These are phyloP conservation scores for Bjerkandera adusta DNA, from an alignment of 1,284 basidiomycete genomes.

Conservation along the genomic window DNA sequence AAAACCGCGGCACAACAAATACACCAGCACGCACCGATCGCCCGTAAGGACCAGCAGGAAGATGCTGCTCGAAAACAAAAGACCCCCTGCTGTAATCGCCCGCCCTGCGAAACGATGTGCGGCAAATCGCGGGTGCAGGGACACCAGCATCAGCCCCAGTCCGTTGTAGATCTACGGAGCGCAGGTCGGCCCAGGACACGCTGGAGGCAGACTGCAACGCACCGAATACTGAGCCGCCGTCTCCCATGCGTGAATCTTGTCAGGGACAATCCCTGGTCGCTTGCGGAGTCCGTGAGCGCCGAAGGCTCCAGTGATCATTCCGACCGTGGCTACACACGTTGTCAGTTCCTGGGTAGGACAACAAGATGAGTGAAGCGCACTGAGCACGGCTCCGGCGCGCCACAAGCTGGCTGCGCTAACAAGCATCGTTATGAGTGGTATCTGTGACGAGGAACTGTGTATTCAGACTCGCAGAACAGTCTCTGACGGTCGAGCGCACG, in stretches of 20 bases:
- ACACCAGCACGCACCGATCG: slow-evolving; percentile 42
- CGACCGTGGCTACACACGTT: slow-evolving; percentile 46
- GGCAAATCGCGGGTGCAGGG: slow-evolving; percentile 68
- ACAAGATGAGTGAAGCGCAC: slow-evolving; percentile 15
- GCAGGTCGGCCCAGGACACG: not conserved
- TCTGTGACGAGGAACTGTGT: too few relatives aligned
- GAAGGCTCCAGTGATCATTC: slow-evolving; percentile 68
- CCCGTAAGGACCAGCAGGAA: slow-evolving; percentile 58
- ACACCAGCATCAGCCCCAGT: slow-evolving; percentile 68
- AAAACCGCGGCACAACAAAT: not conserved
- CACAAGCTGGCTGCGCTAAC: slow-evolving; percentile 24
- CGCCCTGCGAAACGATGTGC: slow-evolving; percentile 67
- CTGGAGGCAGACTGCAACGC: slow-evolving; percentile 22
- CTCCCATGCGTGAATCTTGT: slow-evolving; percentile 57
- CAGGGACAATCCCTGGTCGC: slow-evolving; percentile 46
- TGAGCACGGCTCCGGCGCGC: slow-evolving; percentile 29
- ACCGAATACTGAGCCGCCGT: slow-evolving; percentile 67
- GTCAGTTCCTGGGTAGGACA: not conserved
- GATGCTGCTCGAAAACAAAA: slow-evolving; percentile 74
- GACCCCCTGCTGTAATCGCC: slow-evolving; percentile 60
- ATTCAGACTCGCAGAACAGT: too few relatives aligned
- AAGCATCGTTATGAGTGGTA: too few relatives aligned
- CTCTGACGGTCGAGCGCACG: too few relatives aligned
- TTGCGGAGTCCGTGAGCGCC: slow-evolving; percentile 64
- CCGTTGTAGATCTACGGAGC: slow-evolving; percentile 71